These are phyloP conservation scores for Debaryomyces coudertii DNA, from an alignment of 1,139 yeast species.

Conservation along the genomic window DNA sequence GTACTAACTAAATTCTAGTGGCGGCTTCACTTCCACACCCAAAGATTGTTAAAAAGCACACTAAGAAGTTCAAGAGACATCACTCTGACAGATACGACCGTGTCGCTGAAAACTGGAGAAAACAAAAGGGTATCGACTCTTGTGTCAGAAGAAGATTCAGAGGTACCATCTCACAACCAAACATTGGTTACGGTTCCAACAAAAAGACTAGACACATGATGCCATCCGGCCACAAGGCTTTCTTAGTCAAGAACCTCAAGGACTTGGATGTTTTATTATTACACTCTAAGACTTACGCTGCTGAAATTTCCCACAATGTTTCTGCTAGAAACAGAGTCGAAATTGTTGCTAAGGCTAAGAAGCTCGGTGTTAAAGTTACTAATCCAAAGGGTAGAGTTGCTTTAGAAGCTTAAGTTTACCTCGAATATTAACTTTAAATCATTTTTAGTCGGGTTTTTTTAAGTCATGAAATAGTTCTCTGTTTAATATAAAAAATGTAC, in stretches of 20 bases:
- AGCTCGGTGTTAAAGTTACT: conserved; percentile 98
- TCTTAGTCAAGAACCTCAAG: conserved; percentile 87
- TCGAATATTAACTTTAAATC: conserved; percentile 7
- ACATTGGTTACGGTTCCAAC: conserved; percentile 99
- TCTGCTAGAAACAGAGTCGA: conserved; percentile 98
- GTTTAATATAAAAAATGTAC: conserved; percentile 12
- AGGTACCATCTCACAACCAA: conserved; percentile 99
- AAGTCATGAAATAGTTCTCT: conserved; percentile 10
- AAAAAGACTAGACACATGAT: conserved; percentile 94
- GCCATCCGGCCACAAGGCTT: conserved; percentile 98
- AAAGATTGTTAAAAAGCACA: conserved; percentile 99
- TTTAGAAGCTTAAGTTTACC: conserved; percentile 80
- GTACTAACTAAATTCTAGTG: conserved; percentile 46
- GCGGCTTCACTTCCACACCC: conserved; percentile 99
- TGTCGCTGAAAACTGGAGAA: conserved; percentile 99
- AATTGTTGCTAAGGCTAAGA: conserved; percentile 96
- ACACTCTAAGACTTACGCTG: conserved; percentile 99
- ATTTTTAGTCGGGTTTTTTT: conserved; percentile 7
- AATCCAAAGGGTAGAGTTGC: conserved; percentile 99
- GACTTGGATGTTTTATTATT: conserved; percentile 95
- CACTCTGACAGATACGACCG: conserved; percentile 99
- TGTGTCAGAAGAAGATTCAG: conserved; percentile 99
- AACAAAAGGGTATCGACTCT: conserved; percentile 99
- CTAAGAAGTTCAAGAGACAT: conserved; percentile 99
- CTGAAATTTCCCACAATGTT: conserved; percentile 98